phyloP scores from a whole-genome alignment of 768 basidiomycete genomes.

The Tylopilus felleus region DNA sequence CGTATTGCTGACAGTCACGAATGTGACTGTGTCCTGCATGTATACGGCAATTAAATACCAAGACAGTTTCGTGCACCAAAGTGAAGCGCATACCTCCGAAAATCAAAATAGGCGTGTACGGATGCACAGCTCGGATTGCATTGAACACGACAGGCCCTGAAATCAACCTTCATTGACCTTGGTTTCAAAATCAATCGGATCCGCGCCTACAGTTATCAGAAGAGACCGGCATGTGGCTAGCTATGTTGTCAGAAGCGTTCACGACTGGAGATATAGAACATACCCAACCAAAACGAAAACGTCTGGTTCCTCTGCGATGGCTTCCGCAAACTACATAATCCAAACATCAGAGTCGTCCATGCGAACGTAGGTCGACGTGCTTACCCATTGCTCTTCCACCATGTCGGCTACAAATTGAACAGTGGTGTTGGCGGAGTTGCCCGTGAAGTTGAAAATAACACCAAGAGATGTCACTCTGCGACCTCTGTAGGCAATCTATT shows the following conservation, averaged over 20 bases:
- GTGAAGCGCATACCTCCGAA: conserved; percentile 55
- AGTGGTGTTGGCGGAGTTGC: conserved; percentile 66
- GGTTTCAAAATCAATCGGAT: background rate
- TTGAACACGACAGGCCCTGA: conserved; percentile 70
- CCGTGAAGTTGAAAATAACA: conserved; percentile 73
- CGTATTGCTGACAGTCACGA: conserved; percentile 27
- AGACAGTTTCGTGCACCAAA: background rate
- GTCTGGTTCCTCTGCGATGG: conserved; percentile 78
- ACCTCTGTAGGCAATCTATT: conserved; percentile 39
- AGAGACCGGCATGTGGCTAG: conserved; percentile 80
- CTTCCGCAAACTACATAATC: conserved; percentile 60
- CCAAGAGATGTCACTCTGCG: conserved; percentile 76
- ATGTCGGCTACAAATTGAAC: conserved; percentile 72
- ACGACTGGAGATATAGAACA: conserved; percentile 11
- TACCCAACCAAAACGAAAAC: conserved; percentile 74
- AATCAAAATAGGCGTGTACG: conserved; percentile 74
- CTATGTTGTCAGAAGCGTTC: background rate
- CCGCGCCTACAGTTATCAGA: conserved; percentile 56
- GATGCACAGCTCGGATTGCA: conserved; percentile 70
- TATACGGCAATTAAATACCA: background rate
- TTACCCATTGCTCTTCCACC: conserved; percentile 77
- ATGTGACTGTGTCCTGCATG: conserved; percentile 47
- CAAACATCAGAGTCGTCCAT: background rate
- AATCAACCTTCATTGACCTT: background rate
- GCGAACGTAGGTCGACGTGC: conserved; percentile 4